phyloP scores from a whole-genome alignment of 192 early-diverging fungal species.

The Coemansia sp. region DNA sequence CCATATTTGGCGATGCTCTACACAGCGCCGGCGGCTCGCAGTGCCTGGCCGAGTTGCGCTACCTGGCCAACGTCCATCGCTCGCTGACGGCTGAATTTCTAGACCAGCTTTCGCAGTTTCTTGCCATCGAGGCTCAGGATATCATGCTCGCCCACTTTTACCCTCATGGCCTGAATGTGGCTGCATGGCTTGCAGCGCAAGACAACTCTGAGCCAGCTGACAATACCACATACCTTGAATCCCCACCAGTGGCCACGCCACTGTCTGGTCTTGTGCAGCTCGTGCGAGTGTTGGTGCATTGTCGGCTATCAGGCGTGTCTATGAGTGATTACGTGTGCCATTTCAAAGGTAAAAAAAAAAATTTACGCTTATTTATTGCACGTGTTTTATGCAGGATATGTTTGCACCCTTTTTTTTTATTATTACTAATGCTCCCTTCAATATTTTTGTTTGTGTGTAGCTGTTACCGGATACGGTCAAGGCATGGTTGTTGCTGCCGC shows the following conservation, averaged over 20 bases:
- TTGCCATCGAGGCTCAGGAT: conserved; percentile 60
- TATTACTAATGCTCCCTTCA: neutral
- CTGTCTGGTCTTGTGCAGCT: conserved; percentile 89
- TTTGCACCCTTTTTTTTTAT: neutral
- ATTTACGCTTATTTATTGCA: neutral
- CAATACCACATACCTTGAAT: conserved; percentile 67
- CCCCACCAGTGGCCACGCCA: conserved; percentile 75
- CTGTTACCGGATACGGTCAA: conserved; percentile 88
- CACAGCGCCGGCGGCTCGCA: conserved; percentile 61
- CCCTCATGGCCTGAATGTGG: conserved; percentile 71
- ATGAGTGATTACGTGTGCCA: conserved; percentile 60
- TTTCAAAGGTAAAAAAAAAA: conserved; percentile 21
- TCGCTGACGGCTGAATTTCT: conserved; percentile 71
- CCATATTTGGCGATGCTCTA: conserved; percentile 90
- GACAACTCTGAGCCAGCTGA: conserved; percentile 1
- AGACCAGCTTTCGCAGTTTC: conserved; percentile 70
- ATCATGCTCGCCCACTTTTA: conserved; percentile 63
- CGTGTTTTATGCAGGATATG: neutral
- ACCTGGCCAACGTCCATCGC: conserved; percentile 68
- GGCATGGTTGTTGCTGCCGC: conserved; percentile 89
- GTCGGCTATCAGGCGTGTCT: conserved; percentile 62
- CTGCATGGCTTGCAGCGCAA: conserved; percentile 69
- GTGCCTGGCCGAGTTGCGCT: conserved; percentile 80
- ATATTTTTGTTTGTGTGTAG: conserved; percentile 46
- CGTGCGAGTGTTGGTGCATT: conserved; percentile 76